Percentiles rank a stretch among this genome's conserved stretches.
Conservation (phyloP, 352 stramenopile genomes). For the Globisporangium mamillatum region DNA sequence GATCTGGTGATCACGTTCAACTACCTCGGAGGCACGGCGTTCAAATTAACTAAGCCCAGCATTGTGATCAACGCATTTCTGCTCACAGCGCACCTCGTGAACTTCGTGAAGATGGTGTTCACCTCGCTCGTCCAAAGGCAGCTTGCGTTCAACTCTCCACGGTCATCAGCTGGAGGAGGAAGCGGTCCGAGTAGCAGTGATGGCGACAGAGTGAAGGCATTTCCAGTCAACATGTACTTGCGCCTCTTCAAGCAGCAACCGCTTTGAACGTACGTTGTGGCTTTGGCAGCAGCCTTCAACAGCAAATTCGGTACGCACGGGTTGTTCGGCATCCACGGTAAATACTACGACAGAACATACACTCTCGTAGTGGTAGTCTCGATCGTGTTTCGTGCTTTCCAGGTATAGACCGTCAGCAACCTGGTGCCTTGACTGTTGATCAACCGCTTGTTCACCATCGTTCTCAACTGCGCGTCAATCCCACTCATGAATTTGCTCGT, state of each 20-base stretch:
- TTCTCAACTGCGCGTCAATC: background rate
- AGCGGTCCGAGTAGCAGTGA: too few species aligned
- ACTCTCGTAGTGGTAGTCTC: background rate
- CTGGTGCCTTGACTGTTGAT: slow-evolving; percentile 7
- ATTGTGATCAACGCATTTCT: background rate
- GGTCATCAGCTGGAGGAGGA: too few species aligned
- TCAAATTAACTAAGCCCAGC: too few species aligned
- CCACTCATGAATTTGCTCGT: slow-evolving; percentile 2
- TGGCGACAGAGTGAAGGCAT: too few species aligned
- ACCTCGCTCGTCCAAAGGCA: background rate
- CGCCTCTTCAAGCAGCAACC: background rate
- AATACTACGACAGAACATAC: background rate
- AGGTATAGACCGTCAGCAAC: background rate
- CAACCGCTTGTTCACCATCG: background rate
- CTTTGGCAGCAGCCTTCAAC: background rate
- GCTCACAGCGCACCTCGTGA: too few species aligned
- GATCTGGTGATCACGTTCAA: too few species aligned
- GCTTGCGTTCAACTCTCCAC: too few species aligned
- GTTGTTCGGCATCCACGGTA: slow-evolving; percentile 1
- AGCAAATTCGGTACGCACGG: background rate
- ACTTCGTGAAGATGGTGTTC: background rate
- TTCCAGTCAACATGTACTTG: background rate
- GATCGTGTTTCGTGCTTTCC: background rate
- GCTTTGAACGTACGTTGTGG: background rate
- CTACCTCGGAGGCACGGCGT: too few species aligned